Percentiles rank a stretch among this genome's conserved stretches.
Conservation (phyloP, 2,329 filamentous ascomycete genomes). For the Tolypocladium sp. region DNA sequence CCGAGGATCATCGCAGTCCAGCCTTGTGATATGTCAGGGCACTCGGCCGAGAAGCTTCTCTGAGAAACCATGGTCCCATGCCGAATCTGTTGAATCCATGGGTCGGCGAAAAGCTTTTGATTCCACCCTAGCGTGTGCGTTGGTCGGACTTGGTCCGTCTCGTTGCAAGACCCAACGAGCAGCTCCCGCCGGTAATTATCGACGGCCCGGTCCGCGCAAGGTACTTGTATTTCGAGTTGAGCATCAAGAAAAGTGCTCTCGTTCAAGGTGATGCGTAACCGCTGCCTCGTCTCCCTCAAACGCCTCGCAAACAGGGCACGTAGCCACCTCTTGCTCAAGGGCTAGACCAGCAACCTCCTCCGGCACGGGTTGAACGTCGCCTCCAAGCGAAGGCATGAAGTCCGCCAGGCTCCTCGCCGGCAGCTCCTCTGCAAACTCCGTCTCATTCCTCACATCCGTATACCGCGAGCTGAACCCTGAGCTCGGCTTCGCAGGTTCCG, state of each 20-base stretch:
- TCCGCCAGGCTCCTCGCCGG: slow-evolving; percentile 31
- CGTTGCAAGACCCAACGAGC: background rate
- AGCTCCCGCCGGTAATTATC: background rate
- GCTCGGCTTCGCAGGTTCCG: slow-evolving; percentile 5
- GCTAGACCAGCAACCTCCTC: background rate
- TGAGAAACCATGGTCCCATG: too few relatives aligned
- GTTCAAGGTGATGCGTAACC: slow-evolving; percentile 56
- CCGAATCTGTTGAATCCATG: background rate
- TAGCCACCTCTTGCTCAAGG: slow-evolving; percentile 11
- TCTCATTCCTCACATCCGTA: slow-evolving; percentile 23
- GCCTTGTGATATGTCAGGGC: too few relatives aligned
- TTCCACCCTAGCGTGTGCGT: background rate
- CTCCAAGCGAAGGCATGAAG: slow-evolving; percentile 35
- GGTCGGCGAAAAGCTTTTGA: background rate
- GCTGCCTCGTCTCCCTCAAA: slow-evolving; percentile 63
- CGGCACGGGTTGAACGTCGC: slow-evolving; percentile 10
- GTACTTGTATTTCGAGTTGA: background rate
- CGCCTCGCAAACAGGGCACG: slow-evolving; percentile 55
- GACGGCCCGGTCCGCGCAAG: background rate
- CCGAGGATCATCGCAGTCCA: too few relatives aligned
- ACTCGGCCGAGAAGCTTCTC: too few relatives aligned
- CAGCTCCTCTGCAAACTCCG: slow-evolving; percentile 25
- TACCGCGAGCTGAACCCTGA: slow-evolving; percentile 18
- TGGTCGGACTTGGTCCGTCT: background rate
- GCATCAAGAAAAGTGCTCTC: slow-evolving; percentile 17